Base-by-base conservation (phyloP, 2,329 filamentous ascomycete species). In the Colletotrichum sojae region DNA sequence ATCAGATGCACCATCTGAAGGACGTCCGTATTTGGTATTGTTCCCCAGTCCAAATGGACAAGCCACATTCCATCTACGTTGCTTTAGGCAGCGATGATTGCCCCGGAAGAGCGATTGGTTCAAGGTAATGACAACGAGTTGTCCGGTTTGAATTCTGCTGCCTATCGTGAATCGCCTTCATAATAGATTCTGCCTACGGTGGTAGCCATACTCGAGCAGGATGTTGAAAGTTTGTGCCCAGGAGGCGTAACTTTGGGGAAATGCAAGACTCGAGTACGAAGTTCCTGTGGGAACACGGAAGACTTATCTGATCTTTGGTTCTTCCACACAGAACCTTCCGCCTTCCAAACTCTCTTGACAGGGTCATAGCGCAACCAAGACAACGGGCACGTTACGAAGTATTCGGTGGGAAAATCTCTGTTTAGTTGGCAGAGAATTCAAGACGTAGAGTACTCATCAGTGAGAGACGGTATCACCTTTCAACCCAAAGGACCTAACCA, bases 301-400 rank as follows among this genome's bases (percentile, higher is more conserved):
- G 12, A 9, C 5, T 25, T 48, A 22, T 60, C 49, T 60, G 22
- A 59, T 54, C 15, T 56, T 55, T 45, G 16, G 31, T 60, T 60
- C 62, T 66, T 69, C 62, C 55, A 46, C 20, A 40, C 62, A 66
- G 25, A 31, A 16, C 20, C n/a, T 53, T 59, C 54, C 22, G 4
- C 13, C 8, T 60, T 65, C 54, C n/a, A 55, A 31, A 66, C 62
- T 51, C 40, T 55, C 27, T 51, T 52, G 18, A 27, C 22, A 49
- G 16, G 49, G 62, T 45, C 62, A 48, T 18, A 56, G 62, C 55
- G 49, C 2, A 10, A 46, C n/a, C 12, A 13, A n/a, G 18, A 13
- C 10, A 46, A 18, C 3, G 13, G n/a, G n/a, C n/a, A n/a, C 15
- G 13, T 6, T 2, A 10, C 39, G 10, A 40, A 15, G 22, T 25